Base-by-base conservation (phyloP, 179 eudicot genomes). In the Camellia oleifera region DNA sequence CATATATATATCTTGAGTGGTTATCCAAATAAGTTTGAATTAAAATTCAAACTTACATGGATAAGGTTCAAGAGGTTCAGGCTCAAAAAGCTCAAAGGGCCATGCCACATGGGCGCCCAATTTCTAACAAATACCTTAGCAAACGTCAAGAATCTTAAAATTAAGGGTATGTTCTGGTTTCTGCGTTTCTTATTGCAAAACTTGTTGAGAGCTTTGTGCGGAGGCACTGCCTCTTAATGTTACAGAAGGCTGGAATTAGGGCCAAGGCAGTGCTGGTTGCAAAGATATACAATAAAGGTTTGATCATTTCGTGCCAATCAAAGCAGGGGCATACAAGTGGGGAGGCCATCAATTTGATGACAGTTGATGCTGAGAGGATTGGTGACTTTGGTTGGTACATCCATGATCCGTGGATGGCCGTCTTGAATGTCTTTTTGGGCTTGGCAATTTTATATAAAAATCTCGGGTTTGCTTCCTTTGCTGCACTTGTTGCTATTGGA, bases 291-390 rank as follows among this genome's bases (percentile, higher is more conserved):
- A 79, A 76, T 1, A 86, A 86, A 80, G 71, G 81, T 46, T 56
- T 83, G 74, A 69, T 60, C 56, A 80, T 93, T 10, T 92, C 96
- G 0, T 69, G 89, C 46, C 85, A 78, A 18, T 86, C 96, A 14
- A 92, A 82, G 80, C 88, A 90, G 73, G 93, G 90, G 6, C 90
- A 89, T 6, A 83, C 92, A 0, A 86, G 89, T 76, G 98, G 98
- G 73, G 0, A 20, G 23, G 23, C 23, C 23, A 20, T 20, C 23
- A 20, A 20, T 20, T 54, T 90, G 20, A 85, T 94, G 94, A 78
- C 91, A 0, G 91, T 94, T 73, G 98, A 94, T 89, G 94, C 97
- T 7, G 87, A 90, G 77, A 90, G 94, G 77, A 70, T 94, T 20
- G 88, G 89, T 48, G 86, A 84, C 14, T 94, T 91, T 71, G 76